These are phyloP conservation scores for Phialophora expanda DNA, from an alignment of 2,329 filamentous ascomycete species.

Conservation along the genomic window DNA sequence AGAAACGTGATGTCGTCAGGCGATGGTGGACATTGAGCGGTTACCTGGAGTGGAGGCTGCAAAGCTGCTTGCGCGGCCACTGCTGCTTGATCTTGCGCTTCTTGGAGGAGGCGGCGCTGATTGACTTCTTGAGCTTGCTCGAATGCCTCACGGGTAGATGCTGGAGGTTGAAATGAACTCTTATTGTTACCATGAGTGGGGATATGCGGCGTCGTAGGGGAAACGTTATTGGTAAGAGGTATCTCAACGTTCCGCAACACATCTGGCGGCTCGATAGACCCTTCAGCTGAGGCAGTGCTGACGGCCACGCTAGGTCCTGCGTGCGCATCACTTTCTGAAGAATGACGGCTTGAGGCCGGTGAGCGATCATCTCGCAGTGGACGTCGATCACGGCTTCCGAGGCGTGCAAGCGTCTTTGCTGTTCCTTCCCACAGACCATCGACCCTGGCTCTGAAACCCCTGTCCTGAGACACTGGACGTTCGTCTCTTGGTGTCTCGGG, in stretches of 20 bases:
- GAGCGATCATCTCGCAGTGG: conserved; percentile 42
- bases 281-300: conserved; percentile 52
- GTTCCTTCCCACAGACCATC: conserved; percentile 38
- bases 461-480: conserved; percentile 26
- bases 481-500: conserved; percentile 25
- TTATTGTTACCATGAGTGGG: conserved; percentile 13
- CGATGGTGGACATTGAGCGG: conserved; percentile 41
- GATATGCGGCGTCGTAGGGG: conserved; percentile 19
- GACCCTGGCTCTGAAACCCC: conserved; percentile 31
- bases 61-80: conserved; percentile 21
- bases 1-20: conserved; percentile 40
- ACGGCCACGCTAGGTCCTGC: conserved; percentile 53
- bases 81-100: conserved; percentile 33
- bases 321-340: conserved; percentile 43
- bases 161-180: conserved; percentile 28
- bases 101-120: conserved; percentile 39
- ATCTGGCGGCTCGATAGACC: conserved; percentile 50
- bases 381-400: conserved; percentile 46
- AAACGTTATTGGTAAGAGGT: conserved; percentile 21
- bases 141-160: conserved; percentile 39
- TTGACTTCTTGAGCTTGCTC: conserved; percentile 40
- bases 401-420: conserved; percentile 29
- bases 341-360: conserved; percentile 39
- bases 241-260: conserved; percentile 41
- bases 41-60: conserved; percentile 18